Percentiles rank a stretch among this genome's conserved stretches.
Conservation (phyloP, 228 moss, liverwort and hornwort species). For the Sphagnum magellanicum region DNA sequence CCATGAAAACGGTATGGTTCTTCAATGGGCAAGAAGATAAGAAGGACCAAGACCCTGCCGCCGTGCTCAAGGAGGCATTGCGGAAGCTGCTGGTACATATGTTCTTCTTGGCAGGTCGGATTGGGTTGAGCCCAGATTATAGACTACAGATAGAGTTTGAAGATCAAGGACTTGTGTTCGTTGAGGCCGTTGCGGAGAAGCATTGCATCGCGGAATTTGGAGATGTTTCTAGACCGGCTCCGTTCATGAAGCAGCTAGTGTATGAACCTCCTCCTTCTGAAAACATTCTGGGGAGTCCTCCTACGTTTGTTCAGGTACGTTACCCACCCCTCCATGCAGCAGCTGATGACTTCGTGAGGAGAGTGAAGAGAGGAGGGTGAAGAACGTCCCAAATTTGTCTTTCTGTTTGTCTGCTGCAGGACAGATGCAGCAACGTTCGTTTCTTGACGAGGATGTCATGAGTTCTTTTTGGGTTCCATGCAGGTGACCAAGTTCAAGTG, state of each 20-base stretch:
- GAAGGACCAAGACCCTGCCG: slow-evolving; percentile 42
- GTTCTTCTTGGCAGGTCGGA: slow-evolving; percentile 68
- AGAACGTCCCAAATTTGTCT: too few species aligned
- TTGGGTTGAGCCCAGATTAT: slow-evolving; percentile 52
- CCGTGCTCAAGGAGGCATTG: slow-evolving; percentile 46
- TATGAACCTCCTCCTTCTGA: slow-evolving; percentile 41
- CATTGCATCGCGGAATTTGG: slow-evolving; percentile 61
- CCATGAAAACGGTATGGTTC: slow-evolving; percentile 61
- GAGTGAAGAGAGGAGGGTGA: too few species aligned
- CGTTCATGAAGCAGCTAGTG: slow-evolving; percentile 61
- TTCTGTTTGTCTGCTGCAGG: too few species aligned
- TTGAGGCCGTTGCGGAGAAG: slow-evolving; percentile 51
- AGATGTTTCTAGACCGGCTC: slow-evolving; percentile 44
- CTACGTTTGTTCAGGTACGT: slow-evolving; percentile 56
- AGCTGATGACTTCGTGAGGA: too few species aligned
- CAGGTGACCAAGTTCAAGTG: slow-evolving; percentile 81
- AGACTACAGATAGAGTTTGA: slow-evolving; percentile 70
- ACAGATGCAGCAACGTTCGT: too few species aligned
- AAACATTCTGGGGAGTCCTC: slow-evolving; percentile 63
- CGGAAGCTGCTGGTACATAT: slow-evolving; percentile 47
- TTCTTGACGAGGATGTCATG: too few species aligned
- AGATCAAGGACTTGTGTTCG: slow-evolving; percentile 68
- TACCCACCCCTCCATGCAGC: too few species aligned
- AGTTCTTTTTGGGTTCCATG: background rate
- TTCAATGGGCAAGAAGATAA: slow-evolving; percentile 51